phyloP scores from a whole-genome alignment of 768 basidiomycete genomes.

The Ramaria sp. region DNA sequence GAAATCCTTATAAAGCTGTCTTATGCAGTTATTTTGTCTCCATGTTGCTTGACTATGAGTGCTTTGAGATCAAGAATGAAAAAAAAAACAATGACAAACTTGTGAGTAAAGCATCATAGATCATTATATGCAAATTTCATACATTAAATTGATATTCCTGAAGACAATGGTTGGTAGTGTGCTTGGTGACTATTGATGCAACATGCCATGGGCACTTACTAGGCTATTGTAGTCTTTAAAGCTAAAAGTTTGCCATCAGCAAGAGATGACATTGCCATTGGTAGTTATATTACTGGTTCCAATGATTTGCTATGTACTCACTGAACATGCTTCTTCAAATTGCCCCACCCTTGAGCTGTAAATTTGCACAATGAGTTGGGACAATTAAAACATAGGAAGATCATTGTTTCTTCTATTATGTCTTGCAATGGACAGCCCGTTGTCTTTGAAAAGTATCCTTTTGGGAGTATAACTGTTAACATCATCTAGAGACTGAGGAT shows the following conservation, averaged over 20 bases:
- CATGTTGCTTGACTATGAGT: constrained; percentile 81
- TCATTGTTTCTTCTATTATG: constrained; percentile 91
- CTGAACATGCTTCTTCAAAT: constrained; percentile 77
- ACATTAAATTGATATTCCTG: constrained; percentile 70
- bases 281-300: constrained; percentile 71
- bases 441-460: constrained; percentile 51
- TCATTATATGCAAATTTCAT: constrained; percentile 73
- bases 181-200: background rate
- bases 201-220: constrained; percentile 26
- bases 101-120: constrained; percentile 63
- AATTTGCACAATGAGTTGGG: constrained; percentile 77
- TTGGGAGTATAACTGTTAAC: constrained; percentile 45
- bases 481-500: constrained; percentile 63
- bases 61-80: constrained; percentile 81
- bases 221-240: constrained; percentile 72
- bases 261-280: constrained; percentile 1
- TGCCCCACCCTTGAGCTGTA: constrained; percentile 79
- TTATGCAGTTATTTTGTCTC: constrained; percentile 56
- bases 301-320: constrained; percentile 68
- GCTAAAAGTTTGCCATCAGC: constrained; percentile 28
- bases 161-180: background rate
- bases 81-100: constrained; percentile 94
- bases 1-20: constrained; percentile 64
- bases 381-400: constrained; percentile 91
- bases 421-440: constrained; percentile 65